Conservation (phyloP, 2,329 filamentous ascomycete genomes). For the Aureobasidium sp. region DNA sequence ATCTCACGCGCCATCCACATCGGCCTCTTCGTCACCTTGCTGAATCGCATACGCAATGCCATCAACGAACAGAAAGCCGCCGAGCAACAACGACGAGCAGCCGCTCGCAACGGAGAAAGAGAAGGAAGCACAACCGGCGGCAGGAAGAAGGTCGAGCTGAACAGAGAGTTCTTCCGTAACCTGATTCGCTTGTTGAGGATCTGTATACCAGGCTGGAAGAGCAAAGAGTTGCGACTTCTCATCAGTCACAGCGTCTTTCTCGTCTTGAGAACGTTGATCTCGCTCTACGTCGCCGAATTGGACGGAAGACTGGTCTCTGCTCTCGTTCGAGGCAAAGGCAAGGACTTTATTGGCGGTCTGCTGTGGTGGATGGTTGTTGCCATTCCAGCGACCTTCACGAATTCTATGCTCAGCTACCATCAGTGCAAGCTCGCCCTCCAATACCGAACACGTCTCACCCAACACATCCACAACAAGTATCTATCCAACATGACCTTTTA, state of each 20-base stretch:
- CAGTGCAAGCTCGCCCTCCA: slow-evolving; percentile 90
- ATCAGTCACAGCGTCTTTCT: slow-evolving; percentile 91
- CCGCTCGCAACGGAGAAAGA: slow-evolving; percentile 29
- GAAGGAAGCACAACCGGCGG: slow-evolving; percentile 20
- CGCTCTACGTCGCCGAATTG: slow-evolving; percentile 90
- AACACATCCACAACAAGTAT: slow-evolving; percentile 91
- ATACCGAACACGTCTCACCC: slow-evolving; percentile 89
- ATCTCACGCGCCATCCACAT: slow-evolving; percentile 82
- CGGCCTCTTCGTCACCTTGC: slow-evolving; percentile 69
- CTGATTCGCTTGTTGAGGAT: slow-evolving; percentile 73
- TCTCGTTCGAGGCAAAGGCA: slow-evolving; percentile 82
- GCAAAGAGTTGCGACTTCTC: slow-evolving; percentile 78
- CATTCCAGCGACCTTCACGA: slow-evolving; percentile 92
- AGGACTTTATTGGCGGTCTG: slow-evolving; percentile 79
- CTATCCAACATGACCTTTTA: slow-evolving; percentile 98
- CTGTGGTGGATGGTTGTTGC: slow-evolving; percentile 99
- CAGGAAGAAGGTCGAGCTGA: slow-evolving; percentile 73
- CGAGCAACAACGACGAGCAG: slow-evolving; percentile 49
- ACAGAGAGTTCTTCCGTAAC: slow-evolving; percentile 77
- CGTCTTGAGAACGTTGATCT: slow-evolving; percentile 83
- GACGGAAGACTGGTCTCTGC: slow-evolving; percentile 90
- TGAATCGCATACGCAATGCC: slow-evolving; percentile 83
- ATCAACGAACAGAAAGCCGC: slow-evolving; percentile 81
- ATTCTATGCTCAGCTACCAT: slow-evolving; percentile 97
- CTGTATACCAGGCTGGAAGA: slow-evolving; percentile 83